A percentile compares a stretch with the other conserved stretches of the same genome.
These are phyloP conservation scores for Akanthomyces muscarius DNA, from an alignment of 2,329 filamentous ascomycete genomes.

Conservation along the genomic window DNA sequence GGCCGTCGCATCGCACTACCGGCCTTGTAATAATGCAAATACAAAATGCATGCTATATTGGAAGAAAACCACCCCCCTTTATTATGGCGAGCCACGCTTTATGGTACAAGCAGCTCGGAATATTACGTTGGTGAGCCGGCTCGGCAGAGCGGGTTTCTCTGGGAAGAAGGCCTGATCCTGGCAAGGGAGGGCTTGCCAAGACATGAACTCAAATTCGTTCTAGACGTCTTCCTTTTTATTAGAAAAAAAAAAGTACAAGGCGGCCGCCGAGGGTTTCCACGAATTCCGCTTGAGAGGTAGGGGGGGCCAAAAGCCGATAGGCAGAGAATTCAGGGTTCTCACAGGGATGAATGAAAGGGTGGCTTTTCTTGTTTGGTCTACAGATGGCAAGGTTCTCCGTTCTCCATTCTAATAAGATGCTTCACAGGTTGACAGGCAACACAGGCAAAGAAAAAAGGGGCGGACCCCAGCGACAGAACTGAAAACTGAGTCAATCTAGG, in stretches of 20 bases:
- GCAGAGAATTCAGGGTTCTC: background rate
- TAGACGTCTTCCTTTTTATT: no score
- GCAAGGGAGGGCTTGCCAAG: background rate
- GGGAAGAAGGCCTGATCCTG: background rate
- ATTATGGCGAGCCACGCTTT: no score
- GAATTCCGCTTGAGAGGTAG: no score
- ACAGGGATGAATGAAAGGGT: background rate
- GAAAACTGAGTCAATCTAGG: conserved; percentile 2
- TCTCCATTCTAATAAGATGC: background rate
- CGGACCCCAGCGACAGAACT: background rate
- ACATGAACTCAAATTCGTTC: background rate
- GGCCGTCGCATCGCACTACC: background rate
- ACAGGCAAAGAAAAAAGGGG: background rate
- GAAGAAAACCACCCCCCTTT: no score
- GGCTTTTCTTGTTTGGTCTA: background rate
- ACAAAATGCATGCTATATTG: background rate
- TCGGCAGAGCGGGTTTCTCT: background rate
- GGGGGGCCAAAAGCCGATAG: no score
- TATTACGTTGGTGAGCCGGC: background rate
- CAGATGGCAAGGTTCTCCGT: background rate
- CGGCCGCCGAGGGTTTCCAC: background rate
- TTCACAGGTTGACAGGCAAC: no score
- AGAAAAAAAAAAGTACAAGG: no score
- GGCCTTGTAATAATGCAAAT: no score
- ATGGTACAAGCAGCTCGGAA: background rate